A percentile compares a stretch with the other conserved stretches of the same genome.
These are phyloP conservation scores for Crithidia thermophila DNA, from an alignment of 208 protist genomes.

Conservation along the genomic window DNA sequence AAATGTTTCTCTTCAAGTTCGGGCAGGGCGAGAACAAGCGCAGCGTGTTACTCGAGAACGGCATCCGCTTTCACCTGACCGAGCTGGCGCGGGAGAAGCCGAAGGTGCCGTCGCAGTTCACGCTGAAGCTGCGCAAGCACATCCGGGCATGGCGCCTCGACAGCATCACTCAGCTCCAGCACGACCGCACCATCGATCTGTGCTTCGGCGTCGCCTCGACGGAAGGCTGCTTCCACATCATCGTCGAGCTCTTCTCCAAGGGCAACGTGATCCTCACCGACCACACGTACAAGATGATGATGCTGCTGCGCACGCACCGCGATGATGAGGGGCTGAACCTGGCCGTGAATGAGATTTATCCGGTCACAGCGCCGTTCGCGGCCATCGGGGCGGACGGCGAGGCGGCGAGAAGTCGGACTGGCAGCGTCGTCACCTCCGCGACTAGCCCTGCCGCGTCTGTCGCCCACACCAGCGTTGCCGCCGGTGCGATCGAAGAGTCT, in stretches of 20 bases:
- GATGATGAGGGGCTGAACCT: constrained; percentile 76
- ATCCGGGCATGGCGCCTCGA: constrained; percentile 94
- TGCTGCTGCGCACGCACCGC: constrained; percentile 92
- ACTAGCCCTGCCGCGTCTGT: background rate
- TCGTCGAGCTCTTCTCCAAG: constrained; percentile 91
- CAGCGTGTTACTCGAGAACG: constrained; percentile 93
- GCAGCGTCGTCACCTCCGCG: background rate
- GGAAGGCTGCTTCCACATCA: constrained; percentile 84
- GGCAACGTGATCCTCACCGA: constrained; percentile 98
- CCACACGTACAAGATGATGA: constrained; percentile 92
- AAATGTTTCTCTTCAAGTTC: constrained; percentile 96
- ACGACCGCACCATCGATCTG: constrained; percentile 97
- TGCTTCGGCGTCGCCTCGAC: constrained; percentile 85
- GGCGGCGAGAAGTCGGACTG: too few relatives aligned
- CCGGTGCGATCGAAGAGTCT: background rate
- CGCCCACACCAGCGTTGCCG: background rate
- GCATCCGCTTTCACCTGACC: constrained; percentile 93
- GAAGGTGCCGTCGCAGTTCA: constrained; percentile 92
- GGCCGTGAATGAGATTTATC: constrained; percentile 79
- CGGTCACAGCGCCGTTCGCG: constrained; percentile 41
- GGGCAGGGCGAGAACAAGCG: constrained; percentile 89
- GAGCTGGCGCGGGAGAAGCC: constrained; percentile 91
- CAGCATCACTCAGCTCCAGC: constrained; percentile 93
- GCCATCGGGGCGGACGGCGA: background rate
- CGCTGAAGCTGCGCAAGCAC: constrained; percentile 96